Conservation (phyloP, 352 stramenopile species). For the Thraustochytrium sp. region DNA sequence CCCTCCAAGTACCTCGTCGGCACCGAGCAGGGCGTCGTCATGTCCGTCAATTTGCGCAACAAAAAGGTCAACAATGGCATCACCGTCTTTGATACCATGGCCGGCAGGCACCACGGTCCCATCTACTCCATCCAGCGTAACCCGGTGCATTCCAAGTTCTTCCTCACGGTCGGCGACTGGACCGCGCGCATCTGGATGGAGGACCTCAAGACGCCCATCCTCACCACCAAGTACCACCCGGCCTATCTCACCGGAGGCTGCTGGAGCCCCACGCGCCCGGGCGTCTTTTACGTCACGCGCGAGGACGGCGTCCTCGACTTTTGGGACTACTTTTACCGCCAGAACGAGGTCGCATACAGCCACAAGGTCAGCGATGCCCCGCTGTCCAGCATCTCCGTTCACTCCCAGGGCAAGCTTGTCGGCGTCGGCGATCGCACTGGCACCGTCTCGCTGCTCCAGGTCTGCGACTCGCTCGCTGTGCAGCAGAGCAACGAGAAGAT, state of each 20-base stretch:
- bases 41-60: slow-evolving; percentile 89
- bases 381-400: slow-evolving; percentile 83
- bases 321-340: slow-evolving; percentile 94
- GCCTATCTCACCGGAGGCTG: slow-evolving; percentile 92
- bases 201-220: slow-evolving; percentile 93
- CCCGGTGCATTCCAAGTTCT: slow-evolving; percentile 94
- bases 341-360: slow-evolving; percentile 93
- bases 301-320: slow-evolving; percentile 94
- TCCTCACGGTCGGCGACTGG: slow-evolving; percentile 94
- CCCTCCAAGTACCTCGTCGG: slow-evolving; percentile 94
- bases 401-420: slow-evolving; percentile 85
- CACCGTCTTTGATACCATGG: slow-evolving; percentile 83
- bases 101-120: slow-evolving; percentile 88
- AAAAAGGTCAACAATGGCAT: slow-evolving; percentile 95
- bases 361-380: slow-evolving; percentile 88
- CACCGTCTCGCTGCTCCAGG: slow-evolving; percentile 90
- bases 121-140: slow-evolving; percentile 93
- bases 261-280: slow-evolving; percentile 87
- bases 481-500: slow-evolving; percentile 86
- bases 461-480: slow-evolving; percentile 81
- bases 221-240: slow-evolving; percentile 89
- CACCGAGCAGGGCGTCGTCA: slow-evolving; percentile 90
- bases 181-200: slow-evolving; percentile 91
- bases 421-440: slow-evolving; percentile 89
- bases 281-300: slow-evolving; percentile 92